Evolutionary conservation across 2,329 filamentous ascomycete species (phyloP), one percentile per base, ranked within the genome.

Genomic region (Coniochaeta sp.): DNA sequence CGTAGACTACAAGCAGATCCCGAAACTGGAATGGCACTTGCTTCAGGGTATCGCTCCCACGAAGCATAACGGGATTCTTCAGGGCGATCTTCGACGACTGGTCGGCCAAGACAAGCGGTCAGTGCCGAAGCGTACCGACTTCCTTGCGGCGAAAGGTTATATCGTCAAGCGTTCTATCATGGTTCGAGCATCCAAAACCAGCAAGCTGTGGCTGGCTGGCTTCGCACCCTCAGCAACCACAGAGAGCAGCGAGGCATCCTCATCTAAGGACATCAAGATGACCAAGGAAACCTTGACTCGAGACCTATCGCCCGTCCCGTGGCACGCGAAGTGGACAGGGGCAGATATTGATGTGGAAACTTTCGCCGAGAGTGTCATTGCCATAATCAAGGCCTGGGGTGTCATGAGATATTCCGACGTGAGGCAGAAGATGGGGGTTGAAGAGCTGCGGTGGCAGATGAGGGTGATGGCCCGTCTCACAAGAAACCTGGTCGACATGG

Each of bases 101-200:
- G 82, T 83, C 14, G 77, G 79, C 24, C 85, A 87, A 68, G 85
- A 87, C 69, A 87, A 87, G 67, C 79, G 84, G 57, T 87, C 84
- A 1, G 78, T 87, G 1, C 84, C 85, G 2, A 84, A 82, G 60
- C 76, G 85, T 36, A 88, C 85, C 0, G 83, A 86, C 63, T 77
- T 79, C 3, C 74, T 88, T 1, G 78, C 81, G 4, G 77, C 77
- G 63, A 86, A 87, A 66, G 84, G 84, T 17, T 87, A 87, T 63
- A 82, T 86, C 55, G 79, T 79, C 57, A 88, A 88, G 69, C 78
- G 84, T 44, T 82, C 83, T 4, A 80, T 83, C 1, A 77, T 86
- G 22, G 78, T 84, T 12, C 77, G 80, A 57, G 82, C 82, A 40
- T 82, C 79, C 60, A 85, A 85, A 66, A 86, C 85, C 1, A 87